Evolutionary conservation across 2,329 filamentous ascomycete species (phyloP).

Genomic region (Periconia macrospinosa): DNA sequence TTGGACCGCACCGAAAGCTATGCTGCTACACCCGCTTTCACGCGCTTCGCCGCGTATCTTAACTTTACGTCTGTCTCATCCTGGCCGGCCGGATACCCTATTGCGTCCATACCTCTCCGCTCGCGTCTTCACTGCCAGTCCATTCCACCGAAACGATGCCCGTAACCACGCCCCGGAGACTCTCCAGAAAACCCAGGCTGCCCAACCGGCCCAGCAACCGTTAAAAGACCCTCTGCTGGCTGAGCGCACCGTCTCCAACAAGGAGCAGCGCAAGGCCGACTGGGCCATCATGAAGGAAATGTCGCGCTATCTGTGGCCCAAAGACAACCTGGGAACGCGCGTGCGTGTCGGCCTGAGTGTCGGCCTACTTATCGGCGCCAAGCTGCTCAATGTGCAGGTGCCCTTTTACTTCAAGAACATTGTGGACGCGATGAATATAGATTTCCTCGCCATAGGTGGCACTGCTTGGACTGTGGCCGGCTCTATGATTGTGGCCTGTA

Average conservation of each 20-base stretch:
- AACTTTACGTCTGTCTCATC: background rate
- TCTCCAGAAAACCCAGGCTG: conserved; percentile 25
- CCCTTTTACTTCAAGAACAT: conserved; percentile 99
- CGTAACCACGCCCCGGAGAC: conserved; percentile 24
- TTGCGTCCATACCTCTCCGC: background rate
- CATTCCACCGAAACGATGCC: conserved; percentile 49
- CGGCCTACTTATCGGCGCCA: conserved; percentile 80
- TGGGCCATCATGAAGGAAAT: conserved; percentile 99
- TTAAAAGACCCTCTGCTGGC: conserved; percentile 62
- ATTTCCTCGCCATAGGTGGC: conserved; percentile 82
- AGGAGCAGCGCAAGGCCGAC: conserved; percentile 93
- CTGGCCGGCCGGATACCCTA: background rate
- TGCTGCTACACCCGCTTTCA: conserved; percentile 40
- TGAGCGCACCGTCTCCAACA: conserved; percentile 67
- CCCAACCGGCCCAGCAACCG: too few relatives aligned
- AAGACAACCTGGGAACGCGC: conserved; percentile 80
- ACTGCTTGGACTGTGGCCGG: conserved; percentile 88
- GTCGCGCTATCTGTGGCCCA: conserved; percentile 94
- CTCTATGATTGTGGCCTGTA: conserved; percentile 86
- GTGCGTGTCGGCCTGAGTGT: conserved; percentile 85
- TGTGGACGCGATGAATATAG: conserved; percentile 96
- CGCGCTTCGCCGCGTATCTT: conserved; percentile 24
- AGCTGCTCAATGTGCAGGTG: conserved; percentile 93
- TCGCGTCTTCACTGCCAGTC: conserved; percentile 49
- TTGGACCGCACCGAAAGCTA: conserved; percentile 11